Base-by-base conservation (phyloP, 2,329 filamentous ascomycete species). In the Ceratocystis cubensis region DNA sequence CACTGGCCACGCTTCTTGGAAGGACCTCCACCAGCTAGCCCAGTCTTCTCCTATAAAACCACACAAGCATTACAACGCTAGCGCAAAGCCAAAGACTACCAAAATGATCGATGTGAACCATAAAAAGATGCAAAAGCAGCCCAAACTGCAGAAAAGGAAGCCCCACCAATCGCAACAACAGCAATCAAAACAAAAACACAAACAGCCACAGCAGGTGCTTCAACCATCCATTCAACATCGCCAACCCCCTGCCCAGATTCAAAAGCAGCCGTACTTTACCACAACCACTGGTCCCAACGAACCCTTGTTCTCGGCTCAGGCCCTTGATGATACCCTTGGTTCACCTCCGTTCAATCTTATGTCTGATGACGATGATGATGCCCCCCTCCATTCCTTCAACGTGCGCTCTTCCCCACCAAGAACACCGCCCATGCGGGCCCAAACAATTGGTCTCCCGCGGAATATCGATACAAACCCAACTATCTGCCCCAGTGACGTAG, bases 31-130 rank as follows among this genome's bases (percentile, higher is more conserved):
- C 73, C 85, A 87, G 72, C 79, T 96, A 67, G 84, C 90, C 20
- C 87, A 95, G 74, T 96, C 91, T 3, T 96, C 92, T 3, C 93
- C 93, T 28, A 86, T 90, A 72, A 89, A 93, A 76, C 83, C 86
- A 70, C 57, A 41, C 46, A 67, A 67, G 28, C 57, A 65, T 15
- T 64, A 67, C 48, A 57, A 67, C 33, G 25, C 63, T 20, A 46
- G 50, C 25, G 13, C 62, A 15, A 44, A 64, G 44, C 33, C 22
- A 28, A 2, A 53, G 44, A 6, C 62, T 5, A 30, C 8, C 2
- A 63, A 65, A 25, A 63, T 37, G 13, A 13, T 46, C 8, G 25
- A 46, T 15, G 30, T 2, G 13, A n/a, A 63, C 3, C 41, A 48
- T 15, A 20, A 20, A 48, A 41, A 64, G 17, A 62, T 65, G 46